These are phyloP conservation scores for Xylariaceae sp. DNA, from an alignment of 2,329 filamentous ascomycete genomes.

Conservation along the genomic window DNA sequence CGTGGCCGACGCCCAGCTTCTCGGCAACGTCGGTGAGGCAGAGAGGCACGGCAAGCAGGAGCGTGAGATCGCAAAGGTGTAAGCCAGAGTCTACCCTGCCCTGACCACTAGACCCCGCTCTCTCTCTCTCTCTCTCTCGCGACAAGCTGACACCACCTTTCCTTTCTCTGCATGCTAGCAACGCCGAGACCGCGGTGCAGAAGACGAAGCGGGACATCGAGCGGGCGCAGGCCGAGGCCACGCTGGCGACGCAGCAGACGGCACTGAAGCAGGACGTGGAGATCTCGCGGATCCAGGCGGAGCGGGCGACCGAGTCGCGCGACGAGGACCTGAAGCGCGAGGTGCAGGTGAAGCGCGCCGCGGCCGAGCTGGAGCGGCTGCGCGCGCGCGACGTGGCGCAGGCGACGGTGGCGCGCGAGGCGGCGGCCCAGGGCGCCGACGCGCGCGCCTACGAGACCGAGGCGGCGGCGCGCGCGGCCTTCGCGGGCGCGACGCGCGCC, in stretches of 20 bases:
- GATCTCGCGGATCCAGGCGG: slow-evolving; percentile 66
- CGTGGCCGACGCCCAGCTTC: slow-evolving; percentile 55
- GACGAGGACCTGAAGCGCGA: slow-evolving; percentile 75
- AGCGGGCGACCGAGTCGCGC: slow-evolving; percentile 62
- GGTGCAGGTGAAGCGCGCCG: slow-evolving; percentile 69
- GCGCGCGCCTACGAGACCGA: slow-evolving; percentile 56
- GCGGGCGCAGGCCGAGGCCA: slow-evolving; percentile 70
- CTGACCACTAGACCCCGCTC: no score
- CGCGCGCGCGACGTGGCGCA: slow-evolving; percentile 72
- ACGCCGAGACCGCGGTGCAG: slow-evolving; percentile 67
- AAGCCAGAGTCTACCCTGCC: no score
- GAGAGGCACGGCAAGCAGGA: slow-evolving; percentile 73
- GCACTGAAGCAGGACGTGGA: slow-evolving; percentile 66
- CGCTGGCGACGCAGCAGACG: slow-evolving; percentile 65
- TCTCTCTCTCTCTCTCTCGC: no score
- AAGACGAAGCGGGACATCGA: slow-evolving; percentile 81
- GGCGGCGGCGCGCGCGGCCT: slow-evolving; percentile 49
- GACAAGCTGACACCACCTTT: no score
- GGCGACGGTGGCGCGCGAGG: slow-evolving; percentile 62
- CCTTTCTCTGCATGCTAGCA: no score
- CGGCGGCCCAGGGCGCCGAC: slow-evolving; percentile 62
- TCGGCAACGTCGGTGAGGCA: slow-evolving; percentile 68
- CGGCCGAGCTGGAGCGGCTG: slow-evolving; percentile 72
- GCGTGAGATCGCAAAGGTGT: slow-evolving; percentile 78
- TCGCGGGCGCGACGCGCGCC: slow-evolving; percentile 41